Conservation (phyloP, 768 basidiomycete genomes). For the Rickenella mellea region DNA sequence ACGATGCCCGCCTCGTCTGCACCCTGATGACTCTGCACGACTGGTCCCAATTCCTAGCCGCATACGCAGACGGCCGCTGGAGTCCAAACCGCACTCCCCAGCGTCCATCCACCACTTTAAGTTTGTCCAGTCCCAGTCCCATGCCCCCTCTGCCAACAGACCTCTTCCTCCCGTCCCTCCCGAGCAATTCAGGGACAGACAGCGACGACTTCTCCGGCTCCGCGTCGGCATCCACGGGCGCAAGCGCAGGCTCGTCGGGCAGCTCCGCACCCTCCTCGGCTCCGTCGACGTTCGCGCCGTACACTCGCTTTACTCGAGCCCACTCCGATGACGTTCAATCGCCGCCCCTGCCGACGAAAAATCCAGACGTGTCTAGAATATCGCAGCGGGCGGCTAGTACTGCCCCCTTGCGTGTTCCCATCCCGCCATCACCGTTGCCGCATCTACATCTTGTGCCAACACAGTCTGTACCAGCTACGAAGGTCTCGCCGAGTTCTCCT, state of each 20-base stretch:
- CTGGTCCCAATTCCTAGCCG: conserved; percentile 70
- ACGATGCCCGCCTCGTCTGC: too few relatives aligned
- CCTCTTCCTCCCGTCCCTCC: conserved; percentile 9
- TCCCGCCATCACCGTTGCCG: not conserved
- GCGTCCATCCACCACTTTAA: conserved; percentile 20
- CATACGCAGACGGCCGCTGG: conserved; percentile 73
- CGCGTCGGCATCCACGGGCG: not conserved
- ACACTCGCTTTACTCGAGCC: conserved; percentile 8
- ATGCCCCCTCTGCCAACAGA: conserved; percentile 18
- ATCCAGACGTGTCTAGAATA: too few relatives aligned
- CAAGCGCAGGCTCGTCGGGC: not conserved
- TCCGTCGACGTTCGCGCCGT: not conserved
- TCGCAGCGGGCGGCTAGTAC: not conserved
- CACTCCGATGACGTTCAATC: too few relatives aligned
- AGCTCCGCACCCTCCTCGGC: not conserved
- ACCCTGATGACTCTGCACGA: conserved; percentile 26
- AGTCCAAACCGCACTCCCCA: conserved; percentile 60
- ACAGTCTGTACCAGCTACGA: not conserved
- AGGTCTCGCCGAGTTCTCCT: not conserved
- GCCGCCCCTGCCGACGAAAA: too few relatives aligned
- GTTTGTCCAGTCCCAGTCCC: conserved; percentile 13
- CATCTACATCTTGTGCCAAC: not conserved
- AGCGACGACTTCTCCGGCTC: not conserved
- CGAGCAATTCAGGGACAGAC: not conserved
- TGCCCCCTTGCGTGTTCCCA: not conserved